Evolutionary conservation across 2,329 filamentous ascomycete species (phyloP), one percentile per base, ranked within the genome.

Genomic region (Helminthosporium solani): DNA sequence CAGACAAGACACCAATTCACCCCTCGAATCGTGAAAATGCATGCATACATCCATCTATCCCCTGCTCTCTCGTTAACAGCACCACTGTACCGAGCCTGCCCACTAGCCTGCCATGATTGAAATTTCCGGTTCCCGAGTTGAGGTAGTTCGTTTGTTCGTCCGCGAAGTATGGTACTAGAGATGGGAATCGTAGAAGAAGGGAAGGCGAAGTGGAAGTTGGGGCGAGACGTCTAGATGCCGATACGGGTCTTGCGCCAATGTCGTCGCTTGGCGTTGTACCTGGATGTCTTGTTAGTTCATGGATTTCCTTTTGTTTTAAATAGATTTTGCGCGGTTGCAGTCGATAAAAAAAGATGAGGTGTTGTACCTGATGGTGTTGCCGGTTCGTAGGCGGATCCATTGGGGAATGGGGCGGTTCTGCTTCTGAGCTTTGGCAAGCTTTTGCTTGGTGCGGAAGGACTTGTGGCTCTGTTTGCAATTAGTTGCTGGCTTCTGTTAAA

Each of bases 211-310:
- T 52, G 54, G 35, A 38, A 38, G 65, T 56, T 59, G 66, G 66
- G 70, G 73, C 70, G 76, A 80, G 73, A 77, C 75, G 78, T 84
- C 83, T 94, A 99, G 83, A 99, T 95, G 75, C 90, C 90, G 80
- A 99, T 90, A 75, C 90, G 88, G 75, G 94, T 97, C 92, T 99
- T 99, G 83, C 94, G 90, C 94, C 94, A 99, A 78, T 99, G 94
- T 81, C 94, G 88, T 79, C 94, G 84, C 89, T 99, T 99, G 72
- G 94, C 91, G 83, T 99, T 99, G 87, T 99, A 99, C 82, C 94
- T 99, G 75, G 67, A 23, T 46, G 21, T 25, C 12, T 39, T 47
- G 56, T 58, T 36, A 57, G 53, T 48, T 18, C 31, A 7, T 14
- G 20, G 12, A n/a, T 40, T 20, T 30, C 25, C 16, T 25, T 25